Conservation (phyloP, 345 rosid species). For the Gynandropsis gynandra region DNA sequence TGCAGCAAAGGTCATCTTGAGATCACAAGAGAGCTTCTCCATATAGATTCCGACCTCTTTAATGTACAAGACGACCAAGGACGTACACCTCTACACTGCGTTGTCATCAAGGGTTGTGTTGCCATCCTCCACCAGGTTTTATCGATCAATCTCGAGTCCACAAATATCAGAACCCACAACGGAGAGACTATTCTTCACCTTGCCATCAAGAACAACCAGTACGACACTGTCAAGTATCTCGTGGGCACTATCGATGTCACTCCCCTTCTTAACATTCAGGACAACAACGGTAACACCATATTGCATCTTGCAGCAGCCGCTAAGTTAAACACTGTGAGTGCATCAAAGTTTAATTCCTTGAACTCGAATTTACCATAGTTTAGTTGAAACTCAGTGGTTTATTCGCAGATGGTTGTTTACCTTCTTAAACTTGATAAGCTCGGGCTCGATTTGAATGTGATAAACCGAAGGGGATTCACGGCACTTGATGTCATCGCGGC, state of each 20-base stretch:
- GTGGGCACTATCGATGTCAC: conserved; percentile 29
- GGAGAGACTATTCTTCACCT: conserved; percentile 52
- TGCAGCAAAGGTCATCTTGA: conserved; percentile 46
- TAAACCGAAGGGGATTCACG: conserved; percentile 37
- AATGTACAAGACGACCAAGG: conserved; percentile 34
- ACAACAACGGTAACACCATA: conserved; percentile 43
- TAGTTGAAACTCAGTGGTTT: too few relatives aligned
- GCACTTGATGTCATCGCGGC: conserved; percentile 36
- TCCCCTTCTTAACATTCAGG: conserved; percentile 27
- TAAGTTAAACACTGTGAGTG: too few relatives aligned
- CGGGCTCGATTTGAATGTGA: conserved; percentile 35
- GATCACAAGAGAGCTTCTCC: conserved; percentile 36
- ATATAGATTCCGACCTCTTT: conserved; percentile 31
- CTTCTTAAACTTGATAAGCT: conserved; percentile 22
- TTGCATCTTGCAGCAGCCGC: conserved; percentile 46
- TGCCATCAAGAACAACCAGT: conserved; percentile 37
- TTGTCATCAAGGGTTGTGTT: conserved; percentile 42
- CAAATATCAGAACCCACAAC: conserved; percentile 24
- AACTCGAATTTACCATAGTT: too few relatives aligned
- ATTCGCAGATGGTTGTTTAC: conserved; percentile 35
- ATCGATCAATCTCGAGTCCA: conserved; percentile 25
- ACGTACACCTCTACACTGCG: conserved; percentile 44
- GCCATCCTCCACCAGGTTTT: conserved; percentile 39
- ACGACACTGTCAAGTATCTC: conserved; percentile 35
- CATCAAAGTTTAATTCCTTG: too few relatives aligned